These are phyloP conservation scores for Echinosophora koreensis DNA, from an alignment of 306 rosid genomes.

Conservation along the genomic window DNA sequence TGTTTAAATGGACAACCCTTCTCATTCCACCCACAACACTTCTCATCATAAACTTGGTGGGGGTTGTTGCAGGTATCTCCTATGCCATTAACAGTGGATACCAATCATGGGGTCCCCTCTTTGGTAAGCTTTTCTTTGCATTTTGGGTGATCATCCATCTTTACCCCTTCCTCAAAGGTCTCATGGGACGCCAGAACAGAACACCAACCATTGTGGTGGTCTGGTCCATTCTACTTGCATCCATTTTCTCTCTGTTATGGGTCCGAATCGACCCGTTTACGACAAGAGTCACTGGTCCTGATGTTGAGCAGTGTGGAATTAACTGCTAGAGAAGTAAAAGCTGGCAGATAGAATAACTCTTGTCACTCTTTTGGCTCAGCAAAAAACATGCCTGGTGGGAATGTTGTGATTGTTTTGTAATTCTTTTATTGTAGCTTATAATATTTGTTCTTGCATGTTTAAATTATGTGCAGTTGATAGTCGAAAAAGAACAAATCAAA, in stretches of 20 bases:
- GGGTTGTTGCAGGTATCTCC: slow-evolving; percentile 89
- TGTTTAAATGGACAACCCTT: slow-evolving; percentile 95
- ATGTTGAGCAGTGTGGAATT: slow-evolving; percentile 81
- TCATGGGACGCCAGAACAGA: slow-evolving; percentile 92
- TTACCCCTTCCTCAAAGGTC: slow-evolving; percentile 94
- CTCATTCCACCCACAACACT: slow-evolving; percentile 95
- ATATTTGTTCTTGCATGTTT: slow-evolving; percentile 42
- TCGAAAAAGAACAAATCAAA: slow-evolving; percentile 47
- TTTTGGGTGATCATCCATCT: slow-evolving; percentile 95
- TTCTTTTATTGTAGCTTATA: slow-evolving; percentile 34
- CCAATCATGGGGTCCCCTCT: slow-evolving; percentile 97
- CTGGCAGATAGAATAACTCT: slow-evolving; percentile 32
- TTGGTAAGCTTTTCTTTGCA: slow-evolving; percentile 94
- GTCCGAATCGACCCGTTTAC: slow-evolving; percentile 85
- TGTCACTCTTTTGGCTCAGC: slow-evolving; percentile 40
- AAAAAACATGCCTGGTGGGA: slow-evolving; percentile 35
- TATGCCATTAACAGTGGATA: slow-evolving; percentile 89
- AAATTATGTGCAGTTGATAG: slow-evolving; percentile 56
- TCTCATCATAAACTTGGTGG: slow-evolving; percentile 86
- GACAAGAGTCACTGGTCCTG: slow-evolving; percentile 80
- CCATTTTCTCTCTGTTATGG: slow-evolving; percentile 89
- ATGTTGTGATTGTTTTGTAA: slow-evolving; percentile 39
- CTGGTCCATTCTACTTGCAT: slow-evolving; percentile 89
- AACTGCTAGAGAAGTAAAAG: slow-evolving; percentile 66
- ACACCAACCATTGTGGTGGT: slow-evolving; percentile 89